Conservation (phyloP, 192 early-diverging fungal species). For the Dispira parvispora region DNA sequence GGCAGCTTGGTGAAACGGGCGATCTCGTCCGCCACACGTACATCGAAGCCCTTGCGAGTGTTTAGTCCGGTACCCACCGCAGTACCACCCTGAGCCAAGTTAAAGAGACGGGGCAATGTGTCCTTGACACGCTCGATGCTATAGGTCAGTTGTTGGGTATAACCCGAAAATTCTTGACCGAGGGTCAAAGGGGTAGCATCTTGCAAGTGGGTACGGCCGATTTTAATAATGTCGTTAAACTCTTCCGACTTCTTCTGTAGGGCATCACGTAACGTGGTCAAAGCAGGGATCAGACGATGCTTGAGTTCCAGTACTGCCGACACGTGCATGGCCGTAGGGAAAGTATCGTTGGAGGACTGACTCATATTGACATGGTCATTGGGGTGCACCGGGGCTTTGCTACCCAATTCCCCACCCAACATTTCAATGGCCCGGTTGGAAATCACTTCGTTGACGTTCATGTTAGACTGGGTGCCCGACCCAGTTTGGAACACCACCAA, state of each 20-base stretch:
- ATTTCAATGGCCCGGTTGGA: constrained; percentile 98
- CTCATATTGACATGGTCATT: constrained; percentile 99
- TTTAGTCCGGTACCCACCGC: constrained; percentile 97
- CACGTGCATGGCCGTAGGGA: constrained; percentile 99
- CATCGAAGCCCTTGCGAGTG: constrained; percentile 84
- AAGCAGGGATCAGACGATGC: constrained; percentile 68
- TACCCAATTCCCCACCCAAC: constrained; percentile 76
- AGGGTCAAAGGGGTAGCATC: constrained; percentile 97
- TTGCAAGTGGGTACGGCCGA: constrained; percentile 96
- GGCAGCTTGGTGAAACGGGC: constrained; percentile 71
- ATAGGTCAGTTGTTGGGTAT: constrained; percentile 76
- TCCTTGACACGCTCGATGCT: constrained; percentile 76
- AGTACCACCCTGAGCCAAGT: constrained; percentile 93
- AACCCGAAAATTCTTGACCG: constrained; percentile 98
- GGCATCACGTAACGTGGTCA: constrained; percentile 63
- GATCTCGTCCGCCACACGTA: constrained; percentile 77
- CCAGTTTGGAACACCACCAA: constrained; percentile 98
- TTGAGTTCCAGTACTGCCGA: constrained; percentile 80
- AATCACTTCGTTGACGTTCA: constrained; percentile 96
- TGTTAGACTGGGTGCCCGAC: constrained; percentile 96
- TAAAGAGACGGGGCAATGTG: constrained; percentile 68
- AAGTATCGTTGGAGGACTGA: constrained; percentile 97
- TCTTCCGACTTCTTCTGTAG: constrained; percentile 59
- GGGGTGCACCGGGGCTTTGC: constrained; percentile 91
- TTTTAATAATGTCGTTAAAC: constrained; percentile 94